Evolutionary conservation across 495 filamentous ascomycete genomes (phyloP).

Genomic region (Viridothelium virens): DNA sequence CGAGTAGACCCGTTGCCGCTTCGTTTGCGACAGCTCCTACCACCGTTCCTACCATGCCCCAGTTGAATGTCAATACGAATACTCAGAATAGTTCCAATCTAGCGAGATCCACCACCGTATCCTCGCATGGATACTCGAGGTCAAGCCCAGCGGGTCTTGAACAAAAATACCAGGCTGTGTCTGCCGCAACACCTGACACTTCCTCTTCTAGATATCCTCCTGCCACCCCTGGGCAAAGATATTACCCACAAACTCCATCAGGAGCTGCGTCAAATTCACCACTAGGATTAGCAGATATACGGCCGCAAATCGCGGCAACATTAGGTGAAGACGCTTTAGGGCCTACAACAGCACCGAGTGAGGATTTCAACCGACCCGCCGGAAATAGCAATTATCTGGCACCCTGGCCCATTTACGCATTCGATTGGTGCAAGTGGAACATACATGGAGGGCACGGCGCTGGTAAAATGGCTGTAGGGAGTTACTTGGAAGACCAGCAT

Average conservation of each 20-base stretch:
- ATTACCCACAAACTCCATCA: constrained; percentile 51
- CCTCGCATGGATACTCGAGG: constrained; percentile 65
- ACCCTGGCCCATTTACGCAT: constrained; percentile 90
- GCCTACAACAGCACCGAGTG: constrained; percentile 68
- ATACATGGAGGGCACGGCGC: constrained; percentile 58
- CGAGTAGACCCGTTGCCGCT: constrained; percentile 55
- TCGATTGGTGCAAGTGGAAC: constrained; percentile 99
- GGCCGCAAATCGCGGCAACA: constrained; percentile 41
- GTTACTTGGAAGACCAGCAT: constrained; percentile 94
- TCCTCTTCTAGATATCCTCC: constrained; percentile 45
- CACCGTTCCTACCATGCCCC: constrained; percentile 61
- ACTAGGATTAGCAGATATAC: constrained; percentile 82
- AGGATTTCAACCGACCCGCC: constrained; percentile 49
- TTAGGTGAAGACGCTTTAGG: constrained; percentile 25
- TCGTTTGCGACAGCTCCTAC: constrained; percentile 65
- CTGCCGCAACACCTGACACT: not conserved
- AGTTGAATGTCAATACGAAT: constrained; percentile 42
- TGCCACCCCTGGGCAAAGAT: constrained; percentile 59
- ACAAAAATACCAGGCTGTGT: constrained; percentile 48
- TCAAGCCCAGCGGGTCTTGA: constrained; percentile 78
- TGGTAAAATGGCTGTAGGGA: constrained; percentile 89
- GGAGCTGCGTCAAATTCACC: constrained; percentile 75
- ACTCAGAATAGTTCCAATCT: constrained; percentile 45
- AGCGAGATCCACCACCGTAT: constrained; percentile 54
- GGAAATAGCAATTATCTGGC: constrained; percentile 85